Conservation (phyloP, 129 eudicot genomes). For the Lactuca sativa region DNA sequence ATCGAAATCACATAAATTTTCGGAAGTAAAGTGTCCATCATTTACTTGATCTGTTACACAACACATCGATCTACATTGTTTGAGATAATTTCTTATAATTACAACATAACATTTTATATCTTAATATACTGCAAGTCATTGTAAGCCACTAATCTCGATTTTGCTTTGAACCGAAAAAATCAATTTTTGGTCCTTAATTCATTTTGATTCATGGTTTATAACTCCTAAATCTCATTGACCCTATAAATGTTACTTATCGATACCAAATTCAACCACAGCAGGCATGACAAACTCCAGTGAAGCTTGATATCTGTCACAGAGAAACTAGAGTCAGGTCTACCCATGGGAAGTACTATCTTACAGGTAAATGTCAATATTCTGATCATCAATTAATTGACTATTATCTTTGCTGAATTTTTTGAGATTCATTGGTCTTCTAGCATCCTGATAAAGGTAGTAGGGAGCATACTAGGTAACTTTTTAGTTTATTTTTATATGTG, state of each 20-base stretch:
- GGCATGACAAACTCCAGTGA: not conserved
- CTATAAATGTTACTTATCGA: not conserved
- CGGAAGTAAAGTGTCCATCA: not conserved
- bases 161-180: not conserved
- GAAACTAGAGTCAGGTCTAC: too few relatives aligned
- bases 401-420: conserved; percentile 14
- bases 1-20: not conserved
- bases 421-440: conserved; percentile 5
- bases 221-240: not conserved
- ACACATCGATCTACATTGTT: not conserved
- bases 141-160: not conserved
- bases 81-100: not conserved
- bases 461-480: conserved; percentile 16
- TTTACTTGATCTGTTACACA: not conserved
- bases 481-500: not conserved
- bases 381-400: conserved; percentile 3
- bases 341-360: not conserved
- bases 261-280: not conserved
- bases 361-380: conserved; percentile 13
- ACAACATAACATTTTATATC: not conserved
- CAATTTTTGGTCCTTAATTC: not conserved
- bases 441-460: conserved; percentile 7
- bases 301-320: too few relatives aligned
- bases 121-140: not conserved
- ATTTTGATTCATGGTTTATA: not conserved